Conservation (phyloP, 2,329 filamentous ascomycete species). For the Hortaea sp. region DNA sequence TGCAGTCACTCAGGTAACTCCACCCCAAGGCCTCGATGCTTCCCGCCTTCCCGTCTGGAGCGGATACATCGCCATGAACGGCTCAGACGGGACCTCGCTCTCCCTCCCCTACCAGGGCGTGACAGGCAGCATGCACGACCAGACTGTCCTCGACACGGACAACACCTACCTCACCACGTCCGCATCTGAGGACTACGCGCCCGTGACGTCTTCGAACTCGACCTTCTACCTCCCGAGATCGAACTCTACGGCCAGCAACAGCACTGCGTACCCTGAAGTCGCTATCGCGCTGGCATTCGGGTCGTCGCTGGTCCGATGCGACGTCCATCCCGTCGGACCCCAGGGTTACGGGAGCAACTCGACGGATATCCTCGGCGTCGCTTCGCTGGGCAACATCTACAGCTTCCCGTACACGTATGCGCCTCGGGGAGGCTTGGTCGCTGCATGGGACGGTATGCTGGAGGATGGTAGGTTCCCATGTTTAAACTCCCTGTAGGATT, state of each 20-base stretch:
- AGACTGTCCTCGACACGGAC: conserved; percentile 16
- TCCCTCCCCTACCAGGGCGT: conserved; percentile 26
- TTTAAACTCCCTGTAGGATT: not conserved
- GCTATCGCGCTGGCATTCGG: conserved; percentile 13
- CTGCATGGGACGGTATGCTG: conserved; percentile 16
- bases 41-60: conserved; percentile 24
- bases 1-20: not conserved
- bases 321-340: conserved; percentile 4
- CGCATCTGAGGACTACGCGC: conserved; percentile 3
- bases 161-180: conserved; percentile 14
- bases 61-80: conserved; percentile 22
- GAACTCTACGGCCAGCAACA: conserved; percentile 8
- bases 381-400: conserved; percentile 7
- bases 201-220: conserved; percentile 5
- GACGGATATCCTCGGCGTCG: not conserved
- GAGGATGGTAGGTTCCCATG: conserved; percentile 11
- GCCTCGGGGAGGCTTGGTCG: conserved; percentile 9
- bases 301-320: conserved; percentile 7
- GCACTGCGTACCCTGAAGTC: conserved; percentile 15
- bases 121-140: conserved; percentile 13
- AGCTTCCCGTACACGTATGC: conserved; percentile 11
- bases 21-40: conserved; percentile 12
- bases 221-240: conserved; percentile 8
- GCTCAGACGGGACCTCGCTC: conserved; percentile 14
- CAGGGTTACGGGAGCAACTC: not conserved